Conservation (phyloP, 331 rosid genomes). For the Dryas integrifolia region DNA sequence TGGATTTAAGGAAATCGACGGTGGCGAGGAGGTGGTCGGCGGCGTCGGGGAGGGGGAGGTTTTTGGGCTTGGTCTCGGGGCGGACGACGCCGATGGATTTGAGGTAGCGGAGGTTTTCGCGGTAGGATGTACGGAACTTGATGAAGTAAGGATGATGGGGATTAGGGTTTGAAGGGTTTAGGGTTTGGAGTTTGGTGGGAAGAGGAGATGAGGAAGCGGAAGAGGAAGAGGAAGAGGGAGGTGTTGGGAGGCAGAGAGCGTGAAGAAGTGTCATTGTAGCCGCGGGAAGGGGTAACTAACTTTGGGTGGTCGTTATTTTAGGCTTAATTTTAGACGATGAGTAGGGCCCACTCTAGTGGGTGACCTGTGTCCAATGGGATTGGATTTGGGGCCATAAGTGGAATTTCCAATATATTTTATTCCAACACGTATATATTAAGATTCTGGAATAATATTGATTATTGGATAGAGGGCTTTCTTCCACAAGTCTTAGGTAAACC, state of each 20-base stretch:
- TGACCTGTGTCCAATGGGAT: background rate
- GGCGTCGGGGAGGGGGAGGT: constrained; percentile 55
- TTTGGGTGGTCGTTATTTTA: constrained; percentile 16
- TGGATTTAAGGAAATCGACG: constrained; percentile 61
- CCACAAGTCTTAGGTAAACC: too few species aligned
- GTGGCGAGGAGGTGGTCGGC: constrained; percentile 52
- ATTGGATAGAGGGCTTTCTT: too few species aligned
- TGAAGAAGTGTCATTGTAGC: constrained; percentile 30
- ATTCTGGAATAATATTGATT: too few species aligned
- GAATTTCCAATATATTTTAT: background rate
- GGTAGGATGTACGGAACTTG: constrained; percentile 66
- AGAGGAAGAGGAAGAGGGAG: constrained; percentile 7
- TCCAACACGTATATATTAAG: too few species aligned
- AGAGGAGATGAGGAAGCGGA: background rate
- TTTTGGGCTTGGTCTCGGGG: constrained; percentile 43
- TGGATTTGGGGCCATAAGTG: background rate
- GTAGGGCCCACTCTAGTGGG: too few species aligned
- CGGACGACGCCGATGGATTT: constrained; percentile 50
- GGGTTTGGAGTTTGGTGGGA: background rate
- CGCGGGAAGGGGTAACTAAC: background rate
- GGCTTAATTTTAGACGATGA: too few species aligned
- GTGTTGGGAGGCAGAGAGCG: constrained; percentile 27
- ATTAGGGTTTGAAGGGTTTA: constrained; percentile 7
- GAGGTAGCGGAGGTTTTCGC: constrained; percentile 73
- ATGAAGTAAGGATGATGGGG: constrained; percentile 34